phyloP scores from a whole-genome alignment of 306 rosid species.

The Arachis hypogaea region DNA sequence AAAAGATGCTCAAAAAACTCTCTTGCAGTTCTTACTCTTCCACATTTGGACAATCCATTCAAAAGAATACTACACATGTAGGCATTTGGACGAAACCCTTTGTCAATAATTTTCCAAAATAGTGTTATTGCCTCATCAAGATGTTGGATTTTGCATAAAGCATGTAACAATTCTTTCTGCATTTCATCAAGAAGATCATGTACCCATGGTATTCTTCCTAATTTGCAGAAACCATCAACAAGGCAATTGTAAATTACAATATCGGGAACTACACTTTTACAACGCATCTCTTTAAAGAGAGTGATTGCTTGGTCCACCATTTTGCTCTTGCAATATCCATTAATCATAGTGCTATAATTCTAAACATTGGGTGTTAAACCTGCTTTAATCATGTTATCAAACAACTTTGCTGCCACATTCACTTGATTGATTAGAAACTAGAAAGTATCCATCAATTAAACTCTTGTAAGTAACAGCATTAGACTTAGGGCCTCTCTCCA shows the following conservation, averaged over 20 bases:
- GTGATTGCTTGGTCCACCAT: background rate
- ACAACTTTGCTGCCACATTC: background rate
- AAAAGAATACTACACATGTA: background rate
- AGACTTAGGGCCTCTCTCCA: background rate
- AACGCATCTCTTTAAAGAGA: background rate
- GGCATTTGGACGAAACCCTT: background rate
- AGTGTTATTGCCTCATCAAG: background rate
- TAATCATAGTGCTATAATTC: slow-evolving; percentile 1
- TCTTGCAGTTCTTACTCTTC: background rate
- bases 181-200: background rate
- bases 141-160: background rate
- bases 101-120: background rate
- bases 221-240: slow-evolving; percentile 2
- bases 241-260: background rate
- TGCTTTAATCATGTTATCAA: background rate
- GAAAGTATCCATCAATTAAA: background rate
- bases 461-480: background rate
- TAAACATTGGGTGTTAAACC: background rate
- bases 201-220: background rate
- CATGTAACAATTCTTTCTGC: background rate
- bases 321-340: background rate
- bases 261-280: background rate
- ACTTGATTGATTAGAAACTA: too few species aligned
- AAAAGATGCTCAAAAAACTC: background rate
- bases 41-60: background rate